phyloP scores from a whole-genome alignment of 305 asterid genomes.

The Ilex paraguariensis region DNA sequence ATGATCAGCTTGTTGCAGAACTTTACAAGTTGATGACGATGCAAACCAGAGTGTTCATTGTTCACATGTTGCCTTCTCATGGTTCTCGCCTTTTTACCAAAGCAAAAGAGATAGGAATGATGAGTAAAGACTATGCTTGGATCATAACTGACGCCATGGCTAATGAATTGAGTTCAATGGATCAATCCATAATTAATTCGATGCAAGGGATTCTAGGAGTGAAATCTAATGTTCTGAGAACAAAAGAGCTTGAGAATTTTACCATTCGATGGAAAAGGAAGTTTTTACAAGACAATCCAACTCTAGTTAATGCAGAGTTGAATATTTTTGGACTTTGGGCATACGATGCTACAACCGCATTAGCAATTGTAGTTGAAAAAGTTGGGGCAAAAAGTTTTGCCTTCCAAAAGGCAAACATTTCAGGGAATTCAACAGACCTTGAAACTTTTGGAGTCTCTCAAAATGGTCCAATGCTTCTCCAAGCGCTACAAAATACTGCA shows the following conservation, averaged over 20 bases:
- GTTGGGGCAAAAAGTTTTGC: slow-evolving; percentile 14
- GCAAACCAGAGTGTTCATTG: slow-evolving; percentile 54
- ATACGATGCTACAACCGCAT: slow-evolving; percentile 44
- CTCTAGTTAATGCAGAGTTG: slow-evolving; percentile 10
- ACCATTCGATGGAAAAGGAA: slow-evolving; percentile 25
- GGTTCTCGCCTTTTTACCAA: slow-evolving; percentile 36
- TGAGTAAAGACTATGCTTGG: slow-evolving; percentile 42
- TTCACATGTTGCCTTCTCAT: slow-evolving; percentile 29
- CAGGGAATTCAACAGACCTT: slow-evolving; percentile 35
- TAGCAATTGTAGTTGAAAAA: slow-evolving; percentile 57
- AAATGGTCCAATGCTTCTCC: slow-evolving; percentile 40
- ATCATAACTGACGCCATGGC: slow-evolving; percentile 39
- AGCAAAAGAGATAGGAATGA: slow-evolving; percentile 11
- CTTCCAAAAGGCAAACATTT: slow-evolving; percentile 12
- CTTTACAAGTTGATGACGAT: slow-evolving; percentile 44
- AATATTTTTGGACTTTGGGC: slow-evolving; percentile 54
- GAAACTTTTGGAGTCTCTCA: slow-evolving; percentile 39
- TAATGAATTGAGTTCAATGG: slow-evolving; percentile 18
- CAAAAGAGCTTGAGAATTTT: slow-evolving; percentile 28
- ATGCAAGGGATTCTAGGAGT: slow-evolving; percentile 55
- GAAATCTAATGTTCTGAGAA: slow-evolving; percentile 31
- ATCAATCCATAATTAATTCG: slow-evolving; percentile 21
- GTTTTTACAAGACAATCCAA: slow-evolving; percentile 14
- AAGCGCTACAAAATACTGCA: slow-evolving; percentile 28
- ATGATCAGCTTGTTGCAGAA: slow-evolving; percentile 38